These are phyloP conservation scores for Rehmannia glutinosa DNA, from an alignment of 257 asterid genomes.

Conservation along the genomic window DNA sequence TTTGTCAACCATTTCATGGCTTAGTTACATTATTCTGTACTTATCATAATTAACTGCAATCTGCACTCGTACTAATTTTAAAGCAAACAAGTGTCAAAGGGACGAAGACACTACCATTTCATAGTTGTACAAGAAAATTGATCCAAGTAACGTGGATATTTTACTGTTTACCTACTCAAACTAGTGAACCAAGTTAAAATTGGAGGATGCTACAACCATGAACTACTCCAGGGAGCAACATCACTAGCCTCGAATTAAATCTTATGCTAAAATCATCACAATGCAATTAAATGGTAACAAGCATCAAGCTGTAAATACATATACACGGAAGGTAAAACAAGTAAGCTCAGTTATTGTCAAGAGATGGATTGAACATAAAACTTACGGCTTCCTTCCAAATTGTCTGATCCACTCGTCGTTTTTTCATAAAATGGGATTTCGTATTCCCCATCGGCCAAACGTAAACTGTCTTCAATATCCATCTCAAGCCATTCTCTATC, in stretches of 20 bases:
- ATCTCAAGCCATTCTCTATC: conserved; percentile 94
- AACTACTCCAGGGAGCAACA: background rate
- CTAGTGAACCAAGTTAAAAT: background rate
- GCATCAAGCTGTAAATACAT: conserved; percentile 2
- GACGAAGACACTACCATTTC: background rate
- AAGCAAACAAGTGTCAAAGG: background rate
- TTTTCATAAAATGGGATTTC: conserved; percentile 89
- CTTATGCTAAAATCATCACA: background rate
- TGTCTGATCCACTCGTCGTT: conserved; percentile 67
- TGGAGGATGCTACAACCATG: background rate
- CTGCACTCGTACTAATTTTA: background rate
- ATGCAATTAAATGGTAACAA: too few species aligned
- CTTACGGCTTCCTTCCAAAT: conserved; percentile 86
- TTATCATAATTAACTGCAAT: conserved; percentile 1
- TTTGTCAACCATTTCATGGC: background rate
- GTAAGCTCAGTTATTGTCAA: background rate
- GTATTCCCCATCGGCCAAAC: conserved; percentile 43
- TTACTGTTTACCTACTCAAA: background rate
- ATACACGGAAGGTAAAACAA: background rate
- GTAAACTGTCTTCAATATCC: conserved; percentile 88
- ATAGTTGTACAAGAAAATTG: background rate
- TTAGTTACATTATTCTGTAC: background rate
- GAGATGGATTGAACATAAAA: conserved; percentile 24
- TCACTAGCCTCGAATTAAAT: background rate
- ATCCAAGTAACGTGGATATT: background rate